Evolutionary conservation across 371 early-diverging fungal species (phyloP), one percentile per base, ranked within the genome.

Genomic region (Edhazardia aedis): DNA sequence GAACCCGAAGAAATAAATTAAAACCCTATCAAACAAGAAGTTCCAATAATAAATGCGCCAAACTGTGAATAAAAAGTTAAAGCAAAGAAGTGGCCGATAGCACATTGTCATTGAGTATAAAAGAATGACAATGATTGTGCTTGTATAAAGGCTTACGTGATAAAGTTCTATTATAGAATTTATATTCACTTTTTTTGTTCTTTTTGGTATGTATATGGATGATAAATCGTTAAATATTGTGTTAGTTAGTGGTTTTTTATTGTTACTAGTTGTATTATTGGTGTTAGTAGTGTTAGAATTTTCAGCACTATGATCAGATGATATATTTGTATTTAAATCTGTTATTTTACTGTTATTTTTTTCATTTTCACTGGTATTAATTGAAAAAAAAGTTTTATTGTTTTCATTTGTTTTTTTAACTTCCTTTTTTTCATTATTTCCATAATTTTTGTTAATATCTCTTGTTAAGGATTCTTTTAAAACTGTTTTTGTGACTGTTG

Each of bases 41-140:
- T 61, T 54, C 56, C 65, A 72, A n/a, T 69, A 52, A 19, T 58
- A 14, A 1, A 69, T 42, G 51, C 72, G 47, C 72, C 72, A 72
- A 28, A 62, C 49, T 16, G 67, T 63, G 30, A 72, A 67, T 9
- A 65, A 22, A 39, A 64, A 66, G 51, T 72, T 72, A 51, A 68
- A 54, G 37, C 58, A 45, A 0, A 46, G 23, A 11, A 68, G 30
- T 21, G 54, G 44, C 7, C 46, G 47, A 14, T 33, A 14, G 19
- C 55, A 52, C 22, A 42, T 38, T 12, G 46, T 18, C 19, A 68
- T 14, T 40, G 53, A 45, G 43, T 61, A 65, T 11, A 63, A n/a
- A 2, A 56, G 3, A n/a, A 39, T 23, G 9, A 51, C 24, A 19
- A 43, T 19, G 7, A 55, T 18, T 1, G 40, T 19, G 7, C 63